phyloP scores from a whole-genome alignment of 2,329 filamentous ascomycete species.

The Hirsutella rhossiliensis region DNA sequence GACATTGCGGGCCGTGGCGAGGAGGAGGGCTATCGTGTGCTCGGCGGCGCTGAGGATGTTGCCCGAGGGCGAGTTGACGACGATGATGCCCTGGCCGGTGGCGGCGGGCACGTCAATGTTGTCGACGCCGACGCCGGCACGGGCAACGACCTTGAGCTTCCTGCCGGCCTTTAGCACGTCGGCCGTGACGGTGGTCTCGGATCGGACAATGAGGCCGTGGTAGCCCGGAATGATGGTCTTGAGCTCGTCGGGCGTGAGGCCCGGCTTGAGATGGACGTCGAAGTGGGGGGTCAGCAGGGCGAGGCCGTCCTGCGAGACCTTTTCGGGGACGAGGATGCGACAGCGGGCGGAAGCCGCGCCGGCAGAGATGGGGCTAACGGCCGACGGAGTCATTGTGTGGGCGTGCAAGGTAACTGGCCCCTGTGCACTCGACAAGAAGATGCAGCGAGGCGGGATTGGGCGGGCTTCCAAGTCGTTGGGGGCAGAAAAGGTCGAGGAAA shows the following conservation, averaged over 20 bases:
- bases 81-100: conserved; percentile 61
- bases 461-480: not conserved
- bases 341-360: conserved; percentile 11
- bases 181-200: conserved; percentile 69
- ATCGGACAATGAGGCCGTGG: conserved; percentile 67
- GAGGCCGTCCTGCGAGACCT: conserved; percentile 68
- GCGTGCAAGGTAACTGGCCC: not conserved
- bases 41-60: conserved; percentile 75
- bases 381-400: conserved; percentile 14
- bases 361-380: conserved; percentile 4
- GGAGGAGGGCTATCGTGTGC: conserved; percentile 62
- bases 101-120: conserved; percentile 68
- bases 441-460: too few relatives aligned
- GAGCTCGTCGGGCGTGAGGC: conserved; percentile 50
- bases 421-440: not conserved
- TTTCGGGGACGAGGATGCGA: conserved; percentile 63
- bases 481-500: not conserved
- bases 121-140: conserved; percentile 73
- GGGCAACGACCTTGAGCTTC: conserved; percentile 64
- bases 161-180: conserved; percentile 52
- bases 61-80: conserved; percentile 68
- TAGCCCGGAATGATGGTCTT: conserved; percentile 56
- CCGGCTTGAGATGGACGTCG: conserved; percentile 56
- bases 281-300: conserved; percentile 53
- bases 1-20: conserved; percentile 64